Percentiles rank a stretch among this genome's conserved stretches.
phyloP scores from a whole-genome alignment of 306 rosid species.

The Carpinus fangiana region DNA sequence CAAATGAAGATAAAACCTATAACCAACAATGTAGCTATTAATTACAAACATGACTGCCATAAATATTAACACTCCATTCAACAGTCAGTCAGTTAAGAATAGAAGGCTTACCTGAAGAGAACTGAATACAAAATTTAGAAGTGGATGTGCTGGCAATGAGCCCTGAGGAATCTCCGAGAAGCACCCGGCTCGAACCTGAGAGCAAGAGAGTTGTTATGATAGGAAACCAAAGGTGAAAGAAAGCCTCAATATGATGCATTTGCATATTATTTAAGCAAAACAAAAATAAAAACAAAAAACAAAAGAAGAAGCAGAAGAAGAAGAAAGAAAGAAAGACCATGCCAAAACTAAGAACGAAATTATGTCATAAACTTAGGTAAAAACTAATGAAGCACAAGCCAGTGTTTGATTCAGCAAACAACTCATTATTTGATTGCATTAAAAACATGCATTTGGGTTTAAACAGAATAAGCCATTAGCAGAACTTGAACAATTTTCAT shows the following conservation, averaged over 20 bases:
- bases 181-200: slow-evolving; percentile 93
- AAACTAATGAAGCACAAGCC: neutral
- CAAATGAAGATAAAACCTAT: slow-evolving; percentile 76
- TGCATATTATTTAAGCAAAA: neutral
- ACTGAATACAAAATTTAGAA: slow-evolving; percentile 77
- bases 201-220: slow-evolving; percentile 25
- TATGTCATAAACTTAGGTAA: neutral
- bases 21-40: slow-evolving; percentile 34
- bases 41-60: slow-evolving; percentile 14
- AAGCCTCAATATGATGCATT: slow-evolving; percentile 18
- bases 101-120: slow-evolving; percentile 69
- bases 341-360: slow-evolving; percentile 6
- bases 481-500: slow-evolving; percentile 24
- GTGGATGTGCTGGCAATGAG: slow-evolving; percentile 78
- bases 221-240: slow-evolving; percentile 15
- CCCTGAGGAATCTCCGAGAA: slow-evolving; percentile 85
- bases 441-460: neutral
- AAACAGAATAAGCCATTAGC: slow-evolving; percentile 16
- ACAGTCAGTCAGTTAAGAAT: slow-evolving; percentile 19
- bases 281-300: slow-evolving; percentile 19
- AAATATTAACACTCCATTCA: slow-evolving; percentile 18
- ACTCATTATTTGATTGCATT: neutral
- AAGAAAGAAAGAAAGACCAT: slow-evolving; percentile 7
- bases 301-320: slow-evolving; percentile 15
- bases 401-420: neutral